Evolutionary conservation across 2,329 filamentous ascomycete species (phyloP).

Genomic region (Proliferodiscus dingleyae): DNA sequence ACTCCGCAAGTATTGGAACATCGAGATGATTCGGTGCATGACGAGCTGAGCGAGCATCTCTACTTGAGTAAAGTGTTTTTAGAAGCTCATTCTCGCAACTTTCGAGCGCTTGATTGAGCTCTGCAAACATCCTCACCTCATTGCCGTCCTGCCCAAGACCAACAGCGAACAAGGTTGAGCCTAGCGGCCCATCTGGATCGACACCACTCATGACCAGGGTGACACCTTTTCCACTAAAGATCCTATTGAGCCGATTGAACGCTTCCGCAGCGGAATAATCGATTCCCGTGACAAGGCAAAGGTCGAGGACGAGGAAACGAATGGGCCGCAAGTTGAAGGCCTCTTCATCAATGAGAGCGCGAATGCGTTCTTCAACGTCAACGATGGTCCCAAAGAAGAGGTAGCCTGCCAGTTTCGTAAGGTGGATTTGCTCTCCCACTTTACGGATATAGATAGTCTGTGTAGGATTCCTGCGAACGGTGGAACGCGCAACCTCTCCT

Average conservation of each 20-base stretch:
- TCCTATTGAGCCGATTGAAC: conserved; percentile 85
- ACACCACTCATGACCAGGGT: conserved; percentile 80
- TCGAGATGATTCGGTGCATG: conserved; percentile 33
- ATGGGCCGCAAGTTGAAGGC: conserved; percentile 74
- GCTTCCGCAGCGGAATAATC: conserved; percentile 96
- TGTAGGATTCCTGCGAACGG: conserved; percentile 82
- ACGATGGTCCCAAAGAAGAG: conserved; percentile 99
- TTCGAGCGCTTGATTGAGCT: conserved; percentile 89
- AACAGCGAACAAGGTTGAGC: conserved; percentile 74
- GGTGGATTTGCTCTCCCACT: conserved; percentile 81
- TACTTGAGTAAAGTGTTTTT: conserved; percentile 69
- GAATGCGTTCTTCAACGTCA: conserved; percentile 84
- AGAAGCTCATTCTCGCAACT: conserved; percentile 92
- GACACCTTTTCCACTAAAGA: conserved; percentile 73
- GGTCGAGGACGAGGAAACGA: conserved; percentile 82
- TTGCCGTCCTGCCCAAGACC: conserved; percentile 71
- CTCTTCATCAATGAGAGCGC: conserved; percentile 75
- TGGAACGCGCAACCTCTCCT: conserved; percentile 83
- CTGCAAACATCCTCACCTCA: conserved; percentile 75
- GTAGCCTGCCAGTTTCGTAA: conserved; percentile 88
- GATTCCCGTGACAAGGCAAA: conserved; percentile 83
- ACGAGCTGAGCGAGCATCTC: conserved; percentile 51
- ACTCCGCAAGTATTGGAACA: conserved; percentile 16
- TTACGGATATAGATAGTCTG: conserved; percentile 83
- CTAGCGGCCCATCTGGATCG: conserved; percentile 68